phyloP scores from a whole-genome alignment of 495 filamentous ascomycete genomes.

The Podospora tetraspora region DNA sequence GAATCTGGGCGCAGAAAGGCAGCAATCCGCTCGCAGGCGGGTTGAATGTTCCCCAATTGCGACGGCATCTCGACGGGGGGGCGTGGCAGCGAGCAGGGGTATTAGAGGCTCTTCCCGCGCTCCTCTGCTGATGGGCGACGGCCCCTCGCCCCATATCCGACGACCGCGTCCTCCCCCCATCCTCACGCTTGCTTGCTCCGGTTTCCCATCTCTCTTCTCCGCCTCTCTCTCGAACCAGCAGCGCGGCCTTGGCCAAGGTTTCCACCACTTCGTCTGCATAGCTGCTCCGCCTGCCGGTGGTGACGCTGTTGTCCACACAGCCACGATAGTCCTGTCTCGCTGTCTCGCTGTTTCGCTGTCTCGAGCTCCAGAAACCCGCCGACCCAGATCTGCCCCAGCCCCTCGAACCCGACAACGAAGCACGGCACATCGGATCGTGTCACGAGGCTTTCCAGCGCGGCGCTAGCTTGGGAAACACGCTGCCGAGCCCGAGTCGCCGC shows the following conservation, averaged over 20 bases:
- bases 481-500: conserved; percentile 18
- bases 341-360: neutral
- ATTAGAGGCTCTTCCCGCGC: conserved; percentile 18
- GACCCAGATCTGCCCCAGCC: neutral
- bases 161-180: conserved; percentile 21
- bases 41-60: conserved; percentile 8
- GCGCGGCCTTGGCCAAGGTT: conserved; percentile 3
- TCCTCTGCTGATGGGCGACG: neutral
- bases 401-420: conserved; percentile 15
- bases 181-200: conserved; percentile 11
- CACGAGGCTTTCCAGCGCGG: conserved; percentile 22
- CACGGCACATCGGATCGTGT: conserved; percentile 31
- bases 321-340: conserved; percentile 11
- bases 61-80: conserved; percentile 5
- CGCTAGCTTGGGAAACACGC: conserved; percentile 16
- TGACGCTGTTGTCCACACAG: conserved; percentile 5
- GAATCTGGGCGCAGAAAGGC: conserved; percentile 13
- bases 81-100: conserved; percentile 15
- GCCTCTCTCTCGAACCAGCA: conserved; percentile 2
- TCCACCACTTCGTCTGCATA: conserved; percentile 10
- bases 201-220: conserved; percentile 9
- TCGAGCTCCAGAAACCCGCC: neutral
- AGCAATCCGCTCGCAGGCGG: conserved; percentile 8
- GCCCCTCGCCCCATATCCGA: conserved; percentile 25
- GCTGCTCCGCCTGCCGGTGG: conserved; percentile 9